These are phyloP conservation scores for Dendryphion nanum DNA, from an alignment of 2,329 filamentous ascomycete species.

Conservation along the genomic window DNA sequence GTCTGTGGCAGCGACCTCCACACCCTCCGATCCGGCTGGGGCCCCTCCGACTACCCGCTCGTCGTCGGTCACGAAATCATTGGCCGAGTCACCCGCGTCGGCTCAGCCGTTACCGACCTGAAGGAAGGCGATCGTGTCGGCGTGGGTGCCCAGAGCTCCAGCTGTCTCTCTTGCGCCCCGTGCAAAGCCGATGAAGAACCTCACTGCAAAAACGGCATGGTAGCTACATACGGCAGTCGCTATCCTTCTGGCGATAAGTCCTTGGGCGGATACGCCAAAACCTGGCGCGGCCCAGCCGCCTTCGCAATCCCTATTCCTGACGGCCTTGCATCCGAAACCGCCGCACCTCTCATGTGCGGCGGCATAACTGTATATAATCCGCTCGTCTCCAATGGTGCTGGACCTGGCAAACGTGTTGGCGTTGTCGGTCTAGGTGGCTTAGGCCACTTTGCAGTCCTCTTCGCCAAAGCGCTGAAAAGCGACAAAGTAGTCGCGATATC, in stretches of 20 bases:
- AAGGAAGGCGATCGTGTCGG: conserved; percentile 61
- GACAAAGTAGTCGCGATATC: conserved; percentile 66
- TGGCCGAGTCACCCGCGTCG: conserved; percentile 37
- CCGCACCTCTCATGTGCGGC: conserved; percentile 45
- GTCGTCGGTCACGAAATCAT: conserved; percentile 44
- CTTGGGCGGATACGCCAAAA: conserved; percentile 59
- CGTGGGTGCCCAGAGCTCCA: conserved; percentile 46
- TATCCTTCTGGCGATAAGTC: conserved; percentile 59
- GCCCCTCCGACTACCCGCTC: conserved; percentile 50
- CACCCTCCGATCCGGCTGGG: conserved; percentile 43
- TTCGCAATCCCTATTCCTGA: conserved; percentile 45
- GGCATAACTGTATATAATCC: conserved; percentile 46
- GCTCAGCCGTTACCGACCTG: conserved; percentile 48
- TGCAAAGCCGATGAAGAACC: conserved; percentile 44
- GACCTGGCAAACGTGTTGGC: conserved; percentile 54
- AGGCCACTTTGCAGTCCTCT: conserved; percentile 73
- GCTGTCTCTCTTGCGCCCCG: conserved; percentile 49
- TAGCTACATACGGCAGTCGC: conserved; percentile 55
- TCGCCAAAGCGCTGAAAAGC: conserved; percentile 69
- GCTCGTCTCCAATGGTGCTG: conserved; percentile 38
- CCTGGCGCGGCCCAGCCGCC: conserved; percentile 51
- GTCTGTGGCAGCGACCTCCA: conserved; percentile 37
- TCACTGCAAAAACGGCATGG: conserved; percentile 35
- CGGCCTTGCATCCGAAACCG: conserved; percentile 36
- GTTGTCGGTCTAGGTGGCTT: conserved; percentile 63